phyloP scores from a whole-genome alignment of 805 yeast genomes.

The Komagataella kurtzmanii region DNA sequence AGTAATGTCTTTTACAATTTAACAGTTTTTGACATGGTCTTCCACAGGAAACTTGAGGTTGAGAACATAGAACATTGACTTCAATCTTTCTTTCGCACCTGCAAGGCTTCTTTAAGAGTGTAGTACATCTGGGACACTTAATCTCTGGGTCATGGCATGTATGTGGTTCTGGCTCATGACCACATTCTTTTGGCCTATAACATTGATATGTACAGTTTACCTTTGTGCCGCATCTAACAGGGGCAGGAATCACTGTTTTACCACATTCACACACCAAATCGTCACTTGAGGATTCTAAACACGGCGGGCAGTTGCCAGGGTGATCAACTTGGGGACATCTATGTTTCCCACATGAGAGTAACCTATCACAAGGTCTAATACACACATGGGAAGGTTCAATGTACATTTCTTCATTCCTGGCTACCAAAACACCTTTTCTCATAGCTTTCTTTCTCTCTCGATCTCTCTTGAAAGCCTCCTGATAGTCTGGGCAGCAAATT shows the following conservation, averaged over 20 bases:
- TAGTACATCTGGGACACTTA: constrained; percentile 70
- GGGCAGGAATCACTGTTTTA: constrained; percentile 62
- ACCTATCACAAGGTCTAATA: constrained; percentile 46
- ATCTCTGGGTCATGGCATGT: constrained; percentile 57
- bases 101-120: constrained; percentile 14
- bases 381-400: constrained; percentile 72
- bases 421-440: constrained; percentile 24
- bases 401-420: constrained; percentile 33
- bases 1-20: constrained; percentile 38
- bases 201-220: constrained; percentile 63
- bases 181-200: constrained; percentile 43
- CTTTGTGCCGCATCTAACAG: constrained; percentile 71
- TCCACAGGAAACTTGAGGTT: constrained; percentile 56
- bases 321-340: constrained; percentile 63
- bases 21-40: constrained; percentile 40
- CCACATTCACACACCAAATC: constrained; percentile 79
- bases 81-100: constrained; percentile 16
- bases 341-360: constrained; percentile 54
- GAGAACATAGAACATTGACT: constrained; percentile 60
- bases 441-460: constrained; percentile 34
- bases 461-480: constrained; percentile 40
- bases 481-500: constrained; percentile 61
- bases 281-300: constrained; percentile 68
- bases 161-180: constrained; percentile 60
- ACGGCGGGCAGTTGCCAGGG: constrained; percentile 67